Conservation (phyloP, 2,329 filamentous ascomycete genomes). For the Fusarium sulawesiense region DNA sequence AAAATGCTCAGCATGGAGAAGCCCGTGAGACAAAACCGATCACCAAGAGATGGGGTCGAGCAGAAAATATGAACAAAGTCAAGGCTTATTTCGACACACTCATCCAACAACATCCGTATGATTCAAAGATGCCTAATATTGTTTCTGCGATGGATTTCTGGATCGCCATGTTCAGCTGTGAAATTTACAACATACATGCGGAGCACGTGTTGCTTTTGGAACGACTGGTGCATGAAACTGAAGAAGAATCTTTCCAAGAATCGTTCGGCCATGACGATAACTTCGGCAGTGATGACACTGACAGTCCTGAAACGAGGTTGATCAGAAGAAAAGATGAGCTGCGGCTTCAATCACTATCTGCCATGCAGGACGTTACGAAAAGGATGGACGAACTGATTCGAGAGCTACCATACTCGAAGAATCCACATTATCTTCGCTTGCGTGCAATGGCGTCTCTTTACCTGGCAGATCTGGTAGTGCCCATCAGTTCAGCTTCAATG, state of each 20-base stretch:
- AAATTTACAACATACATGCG: slow-evolving; percentile 79
- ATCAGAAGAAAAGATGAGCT: slow-evolving; percentile 54
- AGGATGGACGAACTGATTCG: slow-evolving; percentile 78
- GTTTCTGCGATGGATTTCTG: slow-evolving; percentile 81
- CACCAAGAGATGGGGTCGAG: slow-evolving; percentile 54
- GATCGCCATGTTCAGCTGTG: slow-evolving; percentile 81
- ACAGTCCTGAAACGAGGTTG: slow-evolving; percentile 29
- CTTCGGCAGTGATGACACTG: slow-evolving; percentile 36
- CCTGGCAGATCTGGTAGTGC: slow-evolving; percentile 74
- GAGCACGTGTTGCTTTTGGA: slow-evolving; percentile 63
- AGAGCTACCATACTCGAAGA: slow-evolving; percentile 76
- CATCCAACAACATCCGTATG: slow-evolving; percentile 80
- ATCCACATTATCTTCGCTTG: slow-evolving; percentile 73
- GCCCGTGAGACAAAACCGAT: background rate
- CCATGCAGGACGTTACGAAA: slow-evolving; percentile 71
- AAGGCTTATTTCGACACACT: slow-evolving; percentile 79
- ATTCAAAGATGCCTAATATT: slow-evolving; percentile 66
- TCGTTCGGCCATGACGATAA: slow-evolving; percentile 36
- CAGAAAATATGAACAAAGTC: slow-evolving; percentile 59
- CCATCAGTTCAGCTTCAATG: slow-evolving; percentile 50
- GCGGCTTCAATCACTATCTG: slow-evolving; percentile 63
- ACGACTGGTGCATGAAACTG: slow-evolving; percentile 49
- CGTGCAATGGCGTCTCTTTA: slow-evolving; percentile 81
- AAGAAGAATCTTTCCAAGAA: slow-evolving; percentile 33
- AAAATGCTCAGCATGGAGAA: slow-evolving; percentile 46